A percentile compares a stretch with the other conserved stretches of the same genome.
Conservation (phyloP, 73 alveolate genomes). For the Stentor roeselii region DNA sequence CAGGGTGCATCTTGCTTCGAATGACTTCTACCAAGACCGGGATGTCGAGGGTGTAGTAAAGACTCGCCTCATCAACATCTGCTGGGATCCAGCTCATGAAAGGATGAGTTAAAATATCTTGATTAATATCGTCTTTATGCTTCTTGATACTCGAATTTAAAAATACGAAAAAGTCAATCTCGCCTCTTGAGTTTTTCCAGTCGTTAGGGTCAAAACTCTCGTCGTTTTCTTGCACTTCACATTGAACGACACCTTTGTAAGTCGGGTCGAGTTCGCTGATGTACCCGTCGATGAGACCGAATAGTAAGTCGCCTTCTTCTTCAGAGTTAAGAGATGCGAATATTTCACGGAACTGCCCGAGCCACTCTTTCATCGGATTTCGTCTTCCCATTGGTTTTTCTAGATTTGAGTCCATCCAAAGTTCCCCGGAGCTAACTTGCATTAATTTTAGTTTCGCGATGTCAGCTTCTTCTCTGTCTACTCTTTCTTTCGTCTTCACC, state of each 20-base stretch:
- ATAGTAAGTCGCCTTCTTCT: neutral
- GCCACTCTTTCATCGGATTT: conserved; percentile 19
- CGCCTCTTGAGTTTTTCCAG: neutral
- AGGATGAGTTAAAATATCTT: neutral
- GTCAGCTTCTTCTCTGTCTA: neutral
- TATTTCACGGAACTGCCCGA: neutral
- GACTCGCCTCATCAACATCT: neutral
- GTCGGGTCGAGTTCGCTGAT: conserved; percentile 6
- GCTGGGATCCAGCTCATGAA: neutral
- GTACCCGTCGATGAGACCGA: neutral
- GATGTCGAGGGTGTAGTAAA: neutral
- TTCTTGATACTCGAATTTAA: neutral
- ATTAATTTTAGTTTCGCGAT: conserved; percentile 4
- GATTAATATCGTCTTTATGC: neutral
- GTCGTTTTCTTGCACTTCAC: neutral
- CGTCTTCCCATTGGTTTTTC: neutral
- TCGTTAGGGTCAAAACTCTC: conserved; percentile 4
- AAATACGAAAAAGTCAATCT: conserved; percentile 1
- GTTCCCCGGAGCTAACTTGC: conserved; percentile 11
- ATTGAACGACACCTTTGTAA: neutral
- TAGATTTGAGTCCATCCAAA: neutral
- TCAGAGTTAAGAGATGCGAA: neutral
- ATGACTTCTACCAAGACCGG: neutral
- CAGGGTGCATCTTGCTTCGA: neutral
- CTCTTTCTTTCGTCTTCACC: conserved; percentile 25